Evolutionary conservation across 371 early-diverging fungal species (phyloP).

Genomic region (Zopfochytrium polystomum): DNA sequence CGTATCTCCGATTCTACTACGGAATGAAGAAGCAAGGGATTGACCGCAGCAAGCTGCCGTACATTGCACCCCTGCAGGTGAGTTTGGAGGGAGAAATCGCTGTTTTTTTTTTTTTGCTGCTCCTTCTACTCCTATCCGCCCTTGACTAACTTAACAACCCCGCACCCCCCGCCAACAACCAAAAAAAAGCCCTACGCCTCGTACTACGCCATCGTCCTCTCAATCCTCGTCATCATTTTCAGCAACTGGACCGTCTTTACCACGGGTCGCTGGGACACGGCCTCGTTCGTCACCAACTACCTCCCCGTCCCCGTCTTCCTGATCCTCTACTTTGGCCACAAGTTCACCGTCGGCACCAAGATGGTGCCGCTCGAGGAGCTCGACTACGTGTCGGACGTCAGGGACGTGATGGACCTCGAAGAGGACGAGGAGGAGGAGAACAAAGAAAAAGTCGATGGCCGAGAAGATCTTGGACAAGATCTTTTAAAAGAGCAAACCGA

Average conservation of each 20-base stretch:
- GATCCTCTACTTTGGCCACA: slow-evolving; percentile 54
- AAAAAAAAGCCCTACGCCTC: slow-evolving; percentile 59
- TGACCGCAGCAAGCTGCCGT: slow-evolving; percentile 62
- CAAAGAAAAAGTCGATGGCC: no score
- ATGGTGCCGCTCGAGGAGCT: slow-evolving; percentile 56
- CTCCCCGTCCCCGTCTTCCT: slow-evolving; percentile 33
- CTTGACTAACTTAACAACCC: no score
- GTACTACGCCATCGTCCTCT: slow-evolving; percentile 15
- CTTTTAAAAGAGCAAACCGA: no score
- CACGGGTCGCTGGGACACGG: slow-evolving; percentile 6
- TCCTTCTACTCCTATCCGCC: no score
- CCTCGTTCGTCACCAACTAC: not conserved
- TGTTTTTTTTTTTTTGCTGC: no score
- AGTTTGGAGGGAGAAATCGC: no score
- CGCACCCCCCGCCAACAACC: no score
- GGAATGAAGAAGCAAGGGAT: slow-evolving; percentile 69
- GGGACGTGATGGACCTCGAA: no score
- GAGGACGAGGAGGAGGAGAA: no score
- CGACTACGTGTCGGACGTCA: no score
- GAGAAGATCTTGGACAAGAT: no score
- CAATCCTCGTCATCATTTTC: slow-evolving; percentile 8
- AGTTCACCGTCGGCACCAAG: slow-evolving; percentile 51
- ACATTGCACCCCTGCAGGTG: slow-evolving; percentile 51
- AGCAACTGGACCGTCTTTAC: slow-evolving; percentile 8
- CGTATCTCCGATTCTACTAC: slow-evolving; percentile 69